Conservation (phyloP, 768 basidiomycete genomes). For the Infundibulicybe gibba region DNA sequence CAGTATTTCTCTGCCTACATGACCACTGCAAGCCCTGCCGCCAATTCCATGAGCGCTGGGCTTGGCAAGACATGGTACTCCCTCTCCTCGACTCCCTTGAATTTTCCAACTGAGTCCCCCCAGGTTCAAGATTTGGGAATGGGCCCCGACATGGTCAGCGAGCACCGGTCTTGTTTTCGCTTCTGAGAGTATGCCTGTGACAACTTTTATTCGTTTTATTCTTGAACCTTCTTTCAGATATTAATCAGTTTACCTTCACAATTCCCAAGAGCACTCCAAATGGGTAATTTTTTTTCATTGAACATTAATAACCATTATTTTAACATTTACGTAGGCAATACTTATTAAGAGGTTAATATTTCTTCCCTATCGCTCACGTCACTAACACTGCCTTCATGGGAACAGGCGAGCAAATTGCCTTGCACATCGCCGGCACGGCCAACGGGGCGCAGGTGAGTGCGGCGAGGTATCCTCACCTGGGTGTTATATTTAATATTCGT, state of each 20-base stretch:
- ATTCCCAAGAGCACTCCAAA: constrained; percentile 28
- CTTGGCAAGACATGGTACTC: constrained; percentile 33
- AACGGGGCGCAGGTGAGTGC: constrained; percentile 24
- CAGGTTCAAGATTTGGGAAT: constrained; percentile 30
- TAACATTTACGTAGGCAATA: constrained; percentile 18
- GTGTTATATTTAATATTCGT: neutral
- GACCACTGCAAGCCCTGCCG: constrained; percentile 25
- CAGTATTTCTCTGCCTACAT: constrained; percentile 30
- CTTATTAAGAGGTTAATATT: constrained; percentile 18
- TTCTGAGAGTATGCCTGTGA: constrained; percentile 19
- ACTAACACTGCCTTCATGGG: neutral
- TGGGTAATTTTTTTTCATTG: constrained; percentile 16
- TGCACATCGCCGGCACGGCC: constrained; percentile 22
- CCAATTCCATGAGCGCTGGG: constrained; percentile 34
- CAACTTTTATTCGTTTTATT: neutral
- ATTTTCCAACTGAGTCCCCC: constrained; percentile 1
- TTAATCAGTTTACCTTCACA: constrained; percentile 26
- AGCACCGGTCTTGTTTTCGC: constrained; percentile 25
- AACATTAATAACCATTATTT: neutral
- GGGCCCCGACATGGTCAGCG: constrained; percentile 24
- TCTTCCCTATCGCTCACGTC: neutral
- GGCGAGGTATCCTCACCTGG: neutral
- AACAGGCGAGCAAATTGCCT: constrained; percentile 30
- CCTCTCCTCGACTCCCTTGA: constrained; percentile 28
- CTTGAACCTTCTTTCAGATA: constrained; percentile 13